Evolutionary conservation across 148 eudicot species (phyloP), one percentile per base, ranked within the genome.

Genomic region (Suaeda aralocaspica): DNA sequence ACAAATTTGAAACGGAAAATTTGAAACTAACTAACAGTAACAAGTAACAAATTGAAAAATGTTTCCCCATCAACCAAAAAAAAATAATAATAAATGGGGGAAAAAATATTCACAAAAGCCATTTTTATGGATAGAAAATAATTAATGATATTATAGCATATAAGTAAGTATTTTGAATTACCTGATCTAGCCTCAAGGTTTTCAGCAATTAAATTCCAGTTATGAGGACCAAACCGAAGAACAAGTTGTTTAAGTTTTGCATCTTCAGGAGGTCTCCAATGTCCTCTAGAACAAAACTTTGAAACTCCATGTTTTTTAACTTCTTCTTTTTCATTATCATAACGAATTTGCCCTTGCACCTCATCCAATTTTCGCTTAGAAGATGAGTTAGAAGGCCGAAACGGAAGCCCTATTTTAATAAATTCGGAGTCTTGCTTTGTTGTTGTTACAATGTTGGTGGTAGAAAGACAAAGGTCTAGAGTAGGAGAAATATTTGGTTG

Each of bases 231-330:
- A 73, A 70, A 82, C 24, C 78, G 81, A 19, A 78, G 41, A 39
- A 89, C 91, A 46, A 89, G 87, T 2, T 86, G 82, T 73, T 77
- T 86, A n/a, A 89, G 91, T 76, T 78, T 82, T 11, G 82, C 79
- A 65, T 89, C 94, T 77, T 89, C 94, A 68, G 82, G 83, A 6
- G 91, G 87, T 64, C 87, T 83, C 91, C 91, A 89, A 81, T 89
- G 89, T 7, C 91, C 90, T 81, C 91, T 86, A 0, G 84, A 70
- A 73, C 93, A 88, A 1, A 82, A 61, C 72, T 81, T 88, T 14
- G 59, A 24, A 26, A 62, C 71, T 29, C 56, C 74, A 41, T 36
- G 59, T 33, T 19, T 59, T 68, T 0, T 67, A 33, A 22, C 63
- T 74, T 0, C 10, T 46, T 10, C 31, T 21, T 16, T 24, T 12